Conservation (phyloP, 225 moss, liverwort and hornwort species). For the Ulota crispa region DNA sequence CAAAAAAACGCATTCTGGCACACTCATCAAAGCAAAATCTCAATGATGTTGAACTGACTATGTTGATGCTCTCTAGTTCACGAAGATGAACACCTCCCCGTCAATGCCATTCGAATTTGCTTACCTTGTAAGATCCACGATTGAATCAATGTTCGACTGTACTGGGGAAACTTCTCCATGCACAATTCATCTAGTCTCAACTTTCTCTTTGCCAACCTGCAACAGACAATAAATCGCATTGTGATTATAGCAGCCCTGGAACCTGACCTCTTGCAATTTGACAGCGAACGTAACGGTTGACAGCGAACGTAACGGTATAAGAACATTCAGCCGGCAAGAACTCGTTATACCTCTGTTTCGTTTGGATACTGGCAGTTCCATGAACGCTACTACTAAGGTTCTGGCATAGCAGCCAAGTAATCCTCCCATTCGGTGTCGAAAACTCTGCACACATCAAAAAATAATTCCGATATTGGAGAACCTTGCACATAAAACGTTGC, state of each 20-base stretch:
- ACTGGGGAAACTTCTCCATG: slow-evolving; percentile 82
- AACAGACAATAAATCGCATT: neutral
- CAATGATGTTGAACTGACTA: neutral
- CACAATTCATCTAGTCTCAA: slow-evolving; percentile 91
- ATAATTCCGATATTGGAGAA: neutral
- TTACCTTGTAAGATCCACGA: slow-evolving; percentile 95
- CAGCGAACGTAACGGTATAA: neutral
- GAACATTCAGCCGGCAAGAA: neutral
- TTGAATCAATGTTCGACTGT: slow-evolving; percentile 88
- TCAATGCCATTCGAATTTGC: neutral
- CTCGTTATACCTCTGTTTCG: slow-evolving; percentile 36
- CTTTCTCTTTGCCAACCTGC: slow-evolving; percentile 67
- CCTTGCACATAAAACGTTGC: neutral
- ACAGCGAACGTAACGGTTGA: neutral
- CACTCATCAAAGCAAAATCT: slow-evolving; percentile 7
- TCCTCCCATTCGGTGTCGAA: slow-evolving; percentile 17
- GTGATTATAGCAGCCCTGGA: neutral
- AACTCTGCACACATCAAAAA: slow-evolving; percentile 35
- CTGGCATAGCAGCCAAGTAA: slow-evolving; percentile 39
- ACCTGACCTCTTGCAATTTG: slow-evolving; percentile 11
- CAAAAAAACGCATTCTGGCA: slow-evolving; percentile 1
- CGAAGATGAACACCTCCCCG: neutral
- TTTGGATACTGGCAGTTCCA: slow-evolving; percentile 32
- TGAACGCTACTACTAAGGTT: slow-evolving; percentile 36
- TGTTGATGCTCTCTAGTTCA: neutral